Base-by-base conservation (phyloP, 2,329 filamentous ascomycete genomes). In the Dothidotthia symphoricarpi region DNA sequence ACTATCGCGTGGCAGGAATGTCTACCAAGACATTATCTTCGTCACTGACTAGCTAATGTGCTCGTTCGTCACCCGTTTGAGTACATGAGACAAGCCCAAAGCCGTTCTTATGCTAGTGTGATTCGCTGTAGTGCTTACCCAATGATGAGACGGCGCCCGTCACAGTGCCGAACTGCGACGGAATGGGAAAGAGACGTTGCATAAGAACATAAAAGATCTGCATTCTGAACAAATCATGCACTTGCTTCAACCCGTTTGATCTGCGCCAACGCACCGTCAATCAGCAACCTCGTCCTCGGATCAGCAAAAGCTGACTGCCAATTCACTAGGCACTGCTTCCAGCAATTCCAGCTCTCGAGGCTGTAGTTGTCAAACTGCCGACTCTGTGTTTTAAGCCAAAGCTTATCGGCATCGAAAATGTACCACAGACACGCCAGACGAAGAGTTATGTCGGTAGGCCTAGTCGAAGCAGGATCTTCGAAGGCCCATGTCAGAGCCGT, bases 391-490 rank as follows among this genome's bases (percentile, higher is more conserved):
- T 41, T 43, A 6, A 16, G 27, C 41, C 45, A 45, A 10, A 48
- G 9, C 28, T 48, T 48, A 3, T 31, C 33, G 16, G 34, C 34
- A 31, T 45, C 41, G 7, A 43, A 40, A 11, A 45, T 27, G 19
- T 42, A 28, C 41, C 45, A 48, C 9, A 39, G 34, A n/a, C 41
- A 48, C 10, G 45, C 45, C 5, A 45, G 30, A 2, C 45, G 38
- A 12, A 43, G 19, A 8, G 33, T 22, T 8, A 39, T 17, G 14
- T 45, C 41, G 10, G 40, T 31, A 9, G 31, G 24, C 3, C 13
- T 22, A 11, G 26, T 17, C 10, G 25, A 13, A 8, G 16, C 19
- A 8, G 24, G 12, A 10, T 31, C 28, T 5, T 38, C 34, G 6
- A 41, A 32, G 10, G 41, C 45, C 24, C 31, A 34, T 9, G 24